Conservation (phyloP, 495 filamentous ascomycete genomes). For the Cercophora sp. region DNA sequence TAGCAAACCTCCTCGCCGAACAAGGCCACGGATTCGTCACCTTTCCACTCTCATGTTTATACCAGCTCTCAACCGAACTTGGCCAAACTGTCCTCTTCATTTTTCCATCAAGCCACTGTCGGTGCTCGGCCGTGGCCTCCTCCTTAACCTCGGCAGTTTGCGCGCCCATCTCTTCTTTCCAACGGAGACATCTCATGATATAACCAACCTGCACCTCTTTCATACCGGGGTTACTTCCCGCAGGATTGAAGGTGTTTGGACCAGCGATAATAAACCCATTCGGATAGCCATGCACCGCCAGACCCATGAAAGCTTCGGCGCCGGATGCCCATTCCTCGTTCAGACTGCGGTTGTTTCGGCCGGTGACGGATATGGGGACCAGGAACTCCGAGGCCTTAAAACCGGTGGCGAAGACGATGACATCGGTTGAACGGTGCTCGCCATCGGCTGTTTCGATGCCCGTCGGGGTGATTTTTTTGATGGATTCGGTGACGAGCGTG, state of each 20-base stretch:
- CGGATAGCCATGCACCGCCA: neutral
- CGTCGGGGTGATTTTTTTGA: neutral
- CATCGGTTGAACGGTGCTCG: neutral
- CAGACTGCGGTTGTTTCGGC: neutral
- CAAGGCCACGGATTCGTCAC: neutral
- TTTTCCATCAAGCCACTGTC: neutral
- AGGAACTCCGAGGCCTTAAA: conserved; percentile 1
- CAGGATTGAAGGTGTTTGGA: neutral
- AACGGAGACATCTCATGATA: neutral
- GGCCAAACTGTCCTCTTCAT: neutral
- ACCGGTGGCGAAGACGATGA: conserved; percentile 1
- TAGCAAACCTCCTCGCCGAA: neutral
- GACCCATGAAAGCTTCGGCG: neutral
- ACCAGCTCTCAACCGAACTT: neutral
- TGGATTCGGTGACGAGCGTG: neutral
- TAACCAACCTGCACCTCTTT: neutral
- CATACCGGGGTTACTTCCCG: neutral
- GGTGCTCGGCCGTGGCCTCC: neutral
- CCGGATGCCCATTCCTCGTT: neutral
- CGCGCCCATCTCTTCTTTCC: neutral
- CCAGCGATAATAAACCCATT: conserved; percentile 2
- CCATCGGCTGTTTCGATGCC: neutral
- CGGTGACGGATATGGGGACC: neutral
- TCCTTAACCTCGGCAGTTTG: neutral
- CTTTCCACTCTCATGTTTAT: neutral